Base-by-base conservation (phyloP, 306 rosid genomes). In the Lathyrus sativus region DNA sequence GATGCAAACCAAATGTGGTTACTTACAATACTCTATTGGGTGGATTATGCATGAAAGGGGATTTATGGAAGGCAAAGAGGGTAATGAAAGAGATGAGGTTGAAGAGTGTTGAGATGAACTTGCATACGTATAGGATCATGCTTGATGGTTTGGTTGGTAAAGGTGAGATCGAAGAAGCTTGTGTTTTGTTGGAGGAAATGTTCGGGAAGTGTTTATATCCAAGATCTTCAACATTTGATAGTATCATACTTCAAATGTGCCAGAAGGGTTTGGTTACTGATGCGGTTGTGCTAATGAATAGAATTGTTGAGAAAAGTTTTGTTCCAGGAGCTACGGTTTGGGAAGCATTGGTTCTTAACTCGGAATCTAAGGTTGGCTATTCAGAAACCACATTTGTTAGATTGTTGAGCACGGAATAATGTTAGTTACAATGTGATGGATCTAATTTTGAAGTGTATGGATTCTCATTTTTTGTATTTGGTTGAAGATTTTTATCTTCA, bases 1-100 rank as follows among this genome's bases (percentile, higher is more conserved):
- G 88, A 28, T 86, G 88, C 83, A 73, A 83, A 66, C 80, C 96
- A 7, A 78, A 92, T 82, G 83, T 83, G 75, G 87, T 86, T 75
- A 88, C 96, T 49, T 89, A 76, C 57, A 88, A 86, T 80, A 75
- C 82, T 39, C 62, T 92, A 69, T 29, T 92, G 76, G 83, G 78
- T 62, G 85, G 81, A 1, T 50, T 86, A 33, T 80, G 80, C 72
- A 66, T 68, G 70, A 65, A 55, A 9, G 80, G 83, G 64, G 80
- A 88, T 65, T 41, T 88, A 7, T 14, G 19, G 28, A 73, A 70
- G 38, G 89, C 85, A 0, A 82, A 44, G 74, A 81, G 53, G 69
- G 65, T 88, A 66, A 8, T 90, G 74, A 74, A 76, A 60, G 84
- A 85, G 69, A 86, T 89, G 92, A 28, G 42, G 12, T 26, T 59